A percentile compares a stretch with the other conserved stretches of the same genome.
phyloP scores from a whole-genome alignment of 805 yeast species.

The Teunomyces barrocoloradensis region DNA sequence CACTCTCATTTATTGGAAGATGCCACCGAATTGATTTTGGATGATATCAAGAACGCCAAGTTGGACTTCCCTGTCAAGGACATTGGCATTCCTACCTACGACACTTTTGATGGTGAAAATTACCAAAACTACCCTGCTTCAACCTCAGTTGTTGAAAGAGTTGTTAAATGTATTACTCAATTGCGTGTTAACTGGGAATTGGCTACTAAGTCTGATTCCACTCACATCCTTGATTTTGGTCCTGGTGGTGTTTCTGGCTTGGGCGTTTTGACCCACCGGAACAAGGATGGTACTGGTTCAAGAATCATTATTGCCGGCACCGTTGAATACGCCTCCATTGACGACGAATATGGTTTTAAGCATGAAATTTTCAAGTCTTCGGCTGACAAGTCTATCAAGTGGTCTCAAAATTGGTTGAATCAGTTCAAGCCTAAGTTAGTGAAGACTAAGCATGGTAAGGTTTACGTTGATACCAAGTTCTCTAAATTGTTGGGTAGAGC shows the following conservation, averaged over 20 bases:
- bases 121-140: slow-evolving; percentile 47
- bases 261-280: slow-evolving; percentile 93
- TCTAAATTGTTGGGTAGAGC: slow-evolving; percentile 90
- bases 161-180: slow-evolving; percentile 79
- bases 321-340: slow-evolving; percentile 58
- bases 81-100: slow-evolving; percentile 83
- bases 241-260: slow-evolving; percentile 98
- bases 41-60: slow-evolving; percentile 54
- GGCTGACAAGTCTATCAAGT: slow-evolving; percentile 57
- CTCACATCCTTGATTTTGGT: slow-evolving; percentile 95
- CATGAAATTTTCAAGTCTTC: slow-evolving; percentile 86
- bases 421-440: slow-evolving; percentile 85
- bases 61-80: slow-evolving; percentile 55
- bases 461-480: slow-evolving; percentile 90
- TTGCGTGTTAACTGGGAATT: slow-evolving; percentile 93
- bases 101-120: slow-evolving; percentile 82
- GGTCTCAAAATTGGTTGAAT: slow-evolving; percentile 86
- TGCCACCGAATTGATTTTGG: slow-evolving; percentile 64
- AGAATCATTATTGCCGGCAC: slow-evolving; percentile 94
- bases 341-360: slow-evolving; percentile 91
- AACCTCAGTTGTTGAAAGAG: slow-evolving; percentile 62
- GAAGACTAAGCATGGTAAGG: slow-evolving; percentile 68
- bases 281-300: slow-evolving; percentile 98
- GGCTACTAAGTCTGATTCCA: slow-evolving; percentile 76
- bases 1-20: slow-evolving; percentile 82